Evolutionary conservation across 768 basidiomycete species (phyloP).

Genomic region (Leccinellum rugosiceps): DNA sequence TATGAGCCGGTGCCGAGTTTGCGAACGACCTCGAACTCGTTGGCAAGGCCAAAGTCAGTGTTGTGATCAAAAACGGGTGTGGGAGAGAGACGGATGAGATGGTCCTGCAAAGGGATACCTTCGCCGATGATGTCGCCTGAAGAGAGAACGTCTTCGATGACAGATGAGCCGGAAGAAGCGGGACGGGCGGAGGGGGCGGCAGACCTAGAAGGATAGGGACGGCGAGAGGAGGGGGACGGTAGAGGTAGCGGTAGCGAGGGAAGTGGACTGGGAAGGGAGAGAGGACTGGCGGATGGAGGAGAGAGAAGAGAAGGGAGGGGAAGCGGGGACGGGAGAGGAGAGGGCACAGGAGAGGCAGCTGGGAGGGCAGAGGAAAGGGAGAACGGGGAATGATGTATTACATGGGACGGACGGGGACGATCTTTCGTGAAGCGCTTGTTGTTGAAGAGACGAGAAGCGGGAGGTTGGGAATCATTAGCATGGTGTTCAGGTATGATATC

Average conservation of each 20-base stretch:
- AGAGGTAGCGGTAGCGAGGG: slow-evolving; percentile 30
- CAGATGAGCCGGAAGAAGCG: slow-evolving; percentile 29
- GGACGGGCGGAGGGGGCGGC: slow-evolving; percentile 22
- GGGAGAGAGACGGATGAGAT: slow-evolving; percentile 58
- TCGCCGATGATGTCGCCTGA: slow-evolving; percentile 75
- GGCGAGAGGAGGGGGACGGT: slow-evolving; percentile 33
- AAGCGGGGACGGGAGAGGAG: slow-evolving; percentile 28
- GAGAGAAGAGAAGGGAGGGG: slow-evolving; percentile 33
- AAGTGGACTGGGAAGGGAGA: slow-evolving; percentile 36
- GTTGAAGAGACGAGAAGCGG: slow-evolving; percentile 31
- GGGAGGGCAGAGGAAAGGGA: slow-evolving; percentile 7
- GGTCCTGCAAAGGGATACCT: slow-evolving; percentile 62
- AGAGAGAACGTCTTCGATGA: slow-evolving; percentile 51
- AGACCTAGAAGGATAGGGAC: slow-evolving; percentile 36
- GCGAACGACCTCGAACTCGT: slow-evolving; percentile 80
- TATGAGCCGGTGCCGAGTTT: slow-evolving; percentile 88
- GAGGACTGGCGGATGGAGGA: slow-evolving; percentile 28
- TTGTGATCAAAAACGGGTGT: slow-evolving; percentile 31
- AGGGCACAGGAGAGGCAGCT: slow-evolving; percentile 10
- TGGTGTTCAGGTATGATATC: slow-evolving; percentile 29
- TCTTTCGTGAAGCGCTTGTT: slow-evolving; percentile 36
- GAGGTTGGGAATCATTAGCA: slow-evolving; percentile 26
- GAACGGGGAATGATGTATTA: slow-evolving; percentile 12
- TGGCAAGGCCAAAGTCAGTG: slow-evolving; percentile 47
- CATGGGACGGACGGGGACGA: slow-evolving; percentile 20